Conservation (phyloP, 805 yeast genomes). For the Ogataea populi-albae region DNA sequence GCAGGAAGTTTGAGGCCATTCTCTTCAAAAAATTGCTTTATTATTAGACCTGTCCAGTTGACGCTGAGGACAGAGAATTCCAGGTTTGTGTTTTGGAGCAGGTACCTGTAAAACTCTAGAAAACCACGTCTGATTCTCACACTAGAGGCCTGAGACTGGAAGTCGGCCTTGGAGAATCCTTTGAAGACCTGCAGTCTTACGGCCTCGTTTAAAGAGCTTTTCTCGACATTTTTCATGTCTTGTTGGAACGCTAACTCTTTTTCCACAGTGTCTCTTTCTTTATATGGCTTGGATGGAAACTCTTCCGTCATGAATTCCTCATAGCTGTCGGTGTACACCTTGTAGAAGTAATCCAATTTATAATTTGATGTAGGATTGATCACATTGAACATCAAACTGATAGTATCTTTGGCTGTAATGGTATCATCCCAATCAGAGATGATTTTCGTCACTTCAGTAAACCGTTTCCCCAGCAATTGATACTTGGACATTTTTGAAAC, state of each 20-base stretch:
- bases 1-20: constrained; percentile 6
- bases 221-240: constrained; percentile 45
- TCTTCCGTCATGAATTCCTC: constrained; percentile 25
- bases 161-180: constrained; percentile 34
- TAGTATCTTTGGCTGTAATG: constrained; percentile 53
- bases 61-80: constrained; percentile 46
- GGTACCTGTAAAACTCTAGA: constrained; percentile 26
- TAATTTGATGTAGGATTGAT: constrained; percentile 40
- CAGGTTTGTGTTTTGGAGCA: constrained; percentile 2
- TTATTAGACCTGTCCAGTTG: constrained; percentile 57
- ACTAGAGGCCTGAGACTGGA: constrained; percentile 35
- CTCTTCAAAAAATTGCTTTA: constrained; percentile 31
- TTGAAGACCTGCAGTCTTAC: constrained; percentile 38
- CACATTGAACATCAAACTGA: constrained; percentile 46
- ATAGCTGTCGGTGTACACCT: constrained; percentile 40
- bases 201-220: constrained; percentile 45
- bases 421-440: constrained; percentile 71
- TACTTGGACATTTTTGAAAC: too few relatives aligned
- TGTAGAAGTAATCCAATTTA: constrained; percentile 42
- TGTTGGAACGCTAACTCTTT: constrained; percentile 46
- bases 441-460: constrained; percentile 22
- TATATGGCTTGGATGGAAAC: constrained; percentile 26
- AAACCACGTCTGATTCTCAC: constrained; percentile 42
- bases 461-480: constrained; percentile 5
- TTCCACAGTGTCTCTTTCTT: constrained; percentile 32